These are phyloP conservation scores for Debaryomycetaceae sp. DNA, from an alignment of 1,139 yeast genomes.

Conservation along the genomic window DNA sequence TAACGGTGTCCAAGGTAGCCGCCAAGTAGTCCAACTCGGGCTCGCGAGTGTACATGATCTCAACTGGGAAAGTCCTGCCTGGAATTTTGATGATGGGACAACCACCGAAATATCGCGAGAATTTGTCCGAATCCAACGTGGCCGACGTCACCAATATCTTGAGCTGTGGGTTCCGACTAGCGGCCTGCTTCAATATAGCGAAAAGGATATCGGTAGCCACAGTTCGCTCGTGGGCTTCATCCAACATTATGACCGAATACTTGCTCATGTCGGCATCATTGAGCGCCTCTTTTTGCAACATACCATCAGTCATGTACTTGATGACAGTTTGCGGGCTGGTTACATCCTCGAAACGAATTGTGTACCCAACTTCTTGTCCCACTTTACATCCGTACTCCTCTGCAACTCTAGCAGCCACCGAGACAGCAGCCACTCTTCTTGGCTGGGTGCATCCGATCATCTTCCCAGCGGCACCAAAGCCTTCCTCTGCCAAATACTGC, in stretches of 20 bases:
- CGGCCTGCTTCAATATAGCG: conserved; percentile 76
- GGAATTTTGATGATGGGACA: conserved; percentile 85
- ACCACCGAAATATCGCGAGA: conserved; percentile 67
- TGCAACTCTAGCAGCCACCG: conserved; percentile 66
- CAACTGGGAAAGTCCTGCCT: conserved; percentile 89
- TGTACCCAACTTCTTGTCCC: conserved; percentile 65
- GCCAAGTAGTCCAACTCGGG: conserved; percentile 86
- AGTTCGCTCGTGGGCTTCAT: conserved; percentile 96
- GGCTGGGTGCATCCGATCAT: conserved; percentile 73
- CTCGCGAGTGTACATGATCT: conserved; percentile 65
- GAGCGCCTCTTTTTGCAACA: conserved; percentile 81
- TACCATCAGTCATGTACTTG: conserved; percentile 89
- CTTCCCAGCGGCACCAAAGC: conserved; percentile 20
- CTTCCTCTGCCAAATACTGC: conserved; percentile 37
- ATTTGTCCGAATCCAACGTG: conserved; percentile 80
- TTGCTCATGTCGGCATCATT: conserved; percentile 66
- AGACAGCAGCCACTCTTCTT: conserved; percentile 68
- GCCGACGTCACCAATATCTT: conserved; percentile 88
- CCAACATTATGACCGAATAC: conserved; percentile 84
- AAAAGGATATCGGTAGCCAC: conserved; percentile 90
- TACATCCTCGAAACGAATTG: conserved; percentile 61
- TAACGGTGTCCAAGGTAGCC: conserved; percentile 73
- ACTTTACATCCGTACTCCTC: conserved; percentile 57
- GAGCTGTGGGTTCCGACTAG: conserved; percentile 63
- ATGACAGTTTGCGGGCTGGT: conserved; percentile 53